Evolutionary conservation across 352 stramenopile species (phyloP), one percentile per base, ranked within the genome.

Genomic region (Phytopythium vexans): DNA sequence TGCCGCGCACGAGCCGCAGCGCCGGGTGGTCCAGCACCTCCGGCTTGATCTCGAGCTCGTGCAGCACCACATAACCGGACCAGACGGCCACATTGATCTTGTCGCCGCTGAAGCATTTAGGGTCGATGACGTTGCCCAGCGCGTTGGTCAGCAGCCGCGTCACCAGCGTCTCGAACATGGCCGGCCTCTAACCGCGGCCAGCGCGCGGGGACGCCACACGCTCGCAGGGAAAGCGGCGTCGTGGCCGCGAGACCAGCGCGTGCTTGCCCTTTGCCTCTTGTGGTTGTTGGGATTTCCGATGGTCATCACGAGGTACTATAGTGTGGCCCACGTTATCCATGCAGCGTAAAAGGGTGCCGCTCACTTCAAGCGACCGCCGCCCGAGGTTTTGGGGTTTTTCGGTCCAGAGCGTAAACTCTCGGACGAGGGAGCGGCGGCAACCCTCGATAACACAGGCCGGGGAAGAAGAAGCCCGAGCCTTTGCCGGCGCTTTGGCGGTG

Each of bases 41-140:
- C 31, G 81, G 71, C 59, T 90, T 88, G 37, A 95, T 64, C 70
- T 94, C 84, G 21, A 94, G 64, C 52, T 88, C 69, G 46, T 73
- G 81, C 52, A 95, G 77, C 57, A 93, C 83, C 21, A 95, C 81
- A 55, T 93, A 90, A 34, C 86, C 86, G 11, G 77, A 91, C 86
- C 86, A 95, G 43, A 95, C 84, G 12, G 70, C 82, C 39, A 95
- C 75, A 64, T 88, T 93, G 55, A 95, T 92, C 54, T 94, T 94
- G 70, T 95, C 82, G 55, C 72, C 86, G 62, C 82, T 91, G 64
- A 95, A 95, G 77, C 86, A 94, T 47, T 74, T 77, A 31, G 83
- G 73, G 51, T 95, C 83, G 58, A 95, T 91, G 75, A 89, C 93
- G 75, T 58, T 94, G 51, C 86, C 86, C 45, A 95, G 76, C 21